A percentile compares a stretch with the other conserved stretches of the same genome.
Evolutionary conservation across 164 flowering plant species (phyloP).

Genomic region (Liriodendron chinense): DNA sequence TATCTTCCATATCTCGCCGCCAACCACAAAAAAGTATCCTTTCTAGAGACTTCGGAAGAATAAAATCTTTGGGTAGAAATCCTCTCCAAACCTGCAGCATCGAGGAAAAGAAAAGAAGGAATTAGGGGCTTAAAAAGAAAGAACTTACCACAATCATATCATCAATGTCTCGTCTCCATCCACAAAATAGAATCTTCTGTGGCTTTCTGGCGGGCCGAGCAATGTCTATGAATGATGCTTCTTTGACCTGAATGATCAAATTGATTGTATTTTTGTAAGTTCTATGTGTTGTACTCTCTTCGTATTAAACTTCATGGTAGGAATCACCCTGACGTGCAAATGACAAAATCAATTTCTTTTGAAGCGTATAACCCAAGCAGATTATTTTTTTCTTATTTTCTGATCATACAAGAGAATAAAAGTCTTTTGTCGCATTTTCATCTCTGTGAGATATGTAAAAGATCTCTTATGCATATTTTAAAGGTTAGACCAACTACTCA

Average conservation of each 20-base stretch:
- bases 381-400: not conserved
- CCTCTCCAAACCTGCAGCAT: constrained; percentile 81
- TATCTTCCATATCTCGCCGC: constrained; percentile 93
- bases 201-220: constrained; percentile 66
- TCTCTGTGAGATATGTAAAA: not conserved
- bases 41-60: constrained; percentile 55
- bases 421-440: too few species aligned
- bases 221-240: constrained; percentile 59
- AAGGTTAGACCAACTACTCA: not conserved
- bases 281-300: constrained; percentile 16
- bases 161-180: constrained; percentile 93
- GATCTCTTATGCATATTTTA: not conserved
- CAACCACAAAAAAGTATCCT: constrained; percentile 84
- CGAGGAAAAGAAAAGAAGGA: constrained; percentile 38
- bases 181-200: constrained; percentile 90
- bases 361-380: not conserved
- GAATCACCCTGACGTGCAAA: constrained; percentile 14
- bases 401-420: too few species aligned
- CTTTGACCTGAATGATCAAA: constrained; percentile 80
- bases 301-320: constrained; percentile 11
- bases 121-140: constrained; percentile 55
- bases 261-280: constrained; percentile 50
- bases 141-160: constrained; percentile 93
- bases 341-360: constrained; percentile 6
- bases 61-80: constrained; percentile 55